These are phyloP conservation scores for Nigrospora oryzae DNA, from an alignment of 2,329 filamentous ascomycete genomes.

Conservation along the genomic window DNA sequence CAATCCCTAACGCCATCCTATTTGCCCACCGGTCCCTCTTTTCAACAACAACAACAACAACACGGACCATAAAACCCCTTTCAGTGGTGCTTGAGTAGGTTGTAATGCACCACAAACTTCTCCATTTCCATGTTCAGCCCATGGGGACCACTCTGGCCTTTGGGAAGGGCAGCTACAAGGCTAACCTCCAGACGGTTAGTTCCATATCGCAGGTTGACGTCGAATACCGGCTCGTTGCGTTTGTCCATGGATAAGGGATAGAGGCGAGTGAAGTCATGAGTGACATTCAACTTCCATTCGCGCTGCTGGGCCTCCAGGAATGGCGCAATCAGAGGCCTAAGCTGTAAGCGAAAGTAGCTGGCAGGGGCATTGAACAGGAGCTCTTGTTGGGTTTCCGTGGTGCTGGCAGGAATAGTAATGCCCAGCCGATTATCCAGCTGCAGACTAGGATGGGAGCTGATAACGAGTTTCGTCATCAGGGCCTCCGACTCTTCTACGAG, in stretches of 20 bases:
- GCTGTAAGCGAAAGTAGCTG: conserved; percentile 61
- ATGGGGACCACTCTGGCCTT: conserved; percentile 44
- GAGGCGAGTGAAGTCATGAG: conserved; percentile 59
- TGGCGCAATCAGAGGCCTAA: conserved; percentile 57
- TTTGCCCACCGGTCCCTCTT: too few relatives aligned
- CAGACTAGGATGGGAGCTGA: conserved; percentile 50
- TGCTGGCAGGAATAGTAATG: conserved; percentile 56
- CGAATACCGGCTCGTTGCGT: conserved; percentile 60
- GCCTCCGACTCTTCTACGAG: conserved; percentile 17
- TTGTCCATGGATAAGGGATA: conserved; percentile 42
- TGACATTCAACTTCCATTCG: conserved; percentile 69
- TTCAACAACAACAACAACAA: too few relatives aligned
- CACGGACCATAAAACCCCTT: neutral
- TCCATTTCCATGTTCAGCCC: conserved; percentile 67
- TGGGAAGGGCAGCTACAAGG: conserved; percentile 62
- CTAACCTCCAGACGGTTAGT: conserved; percentile 75
- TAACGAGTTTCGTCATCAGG: conserved; percentile 17
- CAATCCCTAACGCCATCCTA: too few relatives aligned
- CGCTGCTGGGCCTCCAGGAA: conserved; percentile 51
- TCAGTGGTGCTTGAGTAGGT: conserved; percentile 37
- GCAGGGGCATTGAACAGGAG: conserved; percentile 62
- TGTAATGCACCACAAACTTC: conserved; percentile 66
- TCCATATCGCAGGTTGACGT: conserved; percentile 61
- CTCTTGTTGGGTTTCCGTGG: conserved; percentile 60
- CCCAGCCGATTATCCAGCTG: conserved; percentile 53